Evolutionary conservation across 345 rosid genomes (phyloP).

Genomic region (Salix purpurea): DNA sequence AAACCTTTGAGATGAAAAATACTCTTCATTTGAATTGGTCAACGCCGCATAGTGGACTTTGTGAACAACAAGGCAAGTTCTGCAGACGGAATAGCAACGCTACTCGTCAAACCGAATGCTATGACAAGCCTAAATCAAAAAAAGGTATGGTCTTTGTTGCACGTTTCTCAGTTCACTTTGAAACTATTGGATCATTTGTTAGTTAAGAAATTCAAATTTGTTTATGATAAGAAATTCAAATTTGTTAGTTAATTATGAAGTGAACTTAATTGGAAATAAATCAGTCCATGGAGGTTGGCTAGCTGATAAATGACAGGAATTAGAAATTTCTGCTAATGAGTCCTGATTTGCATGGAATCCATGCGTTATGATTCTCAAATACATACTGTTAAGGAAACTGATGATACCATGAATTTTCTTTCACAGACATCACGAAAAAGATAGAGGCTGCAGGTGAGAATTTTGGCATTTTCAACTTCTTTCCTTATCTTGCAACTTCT

Average conservation of each 20-base stretch:
- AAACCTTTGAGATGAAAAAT: neutral
- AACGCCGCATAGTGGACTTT: slow-evolving; percentile 3
- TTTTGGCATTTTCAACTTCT: neutral
- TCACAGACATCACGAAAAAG: neutral
- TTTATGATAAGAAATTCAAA: no score
- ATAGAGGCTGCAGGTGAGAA: slow-evolving; percentile 2
- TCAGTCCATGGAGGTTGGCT: no score
- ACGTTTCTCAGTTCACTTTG: no score
- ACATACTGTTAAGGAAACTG: no score
- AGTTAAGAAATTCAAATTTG: no score
- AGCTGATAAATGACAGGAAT: no score
- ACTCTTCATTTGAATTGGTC: slow-evolving; percentile 16
- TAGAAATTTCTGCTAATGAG: no score
- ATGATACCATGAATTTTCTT: no score
- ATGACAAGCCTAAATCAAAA: neutral
- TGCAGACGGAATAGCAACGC: neutral
- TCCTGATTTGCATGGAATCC: no score
- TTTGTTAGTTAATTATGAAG: neutral
- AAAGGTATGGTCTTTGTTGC: no score
- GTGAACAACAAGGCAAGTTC: slow-evolving; percentile 3
- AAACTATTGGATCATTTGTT: no score
- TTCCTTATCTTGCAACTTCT: neutral
- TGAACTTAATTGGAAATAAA: neutral
- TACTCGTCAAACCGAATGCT: neutral
- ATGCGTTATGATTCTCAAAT: no score